Base-by-base conservation (phyloP, 2,329 filamentous ascomycete genomes). In the Trichoderma lentiforme region DNA sequence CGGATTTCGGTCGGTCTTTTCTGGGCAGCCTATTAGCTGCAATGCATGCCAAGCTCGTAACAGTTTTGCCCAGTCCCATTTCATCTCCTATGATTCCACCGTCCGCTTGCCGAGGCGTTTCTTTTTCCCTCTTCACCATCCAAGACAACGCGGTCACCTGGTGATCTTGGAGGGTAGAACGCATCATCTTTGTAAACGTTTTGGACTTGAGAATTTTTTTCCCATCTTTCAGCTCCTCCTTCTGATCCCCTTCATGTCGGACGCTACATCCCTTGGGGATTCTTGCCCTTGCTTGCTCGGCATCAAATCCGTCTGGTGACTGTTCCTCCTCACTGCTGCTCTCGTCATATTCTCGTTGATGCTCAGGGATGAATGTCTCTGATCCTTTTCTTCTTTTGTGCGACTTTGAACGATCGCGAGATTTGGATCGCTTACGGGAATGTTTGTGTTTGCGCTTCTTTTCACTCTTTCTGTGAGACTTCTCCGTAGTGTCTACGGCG, bases 31-130 rank as follows among this genome's bases (percentile, higher is more conserved):
- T 21, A 47, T 63, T 34, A 1, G 56, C 36, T 1, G 21, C 58
- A n/a, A 70, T 70, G 30, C 67, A 70, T 51, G 93, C 88, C n/a
- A 97, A 84, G 30, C 90, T 89, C 75, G 93, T 92, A 12, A 97
- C 89, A 18, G 90, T 92, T 78, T 92, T 92, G 0, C 90, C 90
- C 0, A 92, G 78, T 0, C 90, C 90, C 88, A 91, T 90, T 30
- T 86, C 85, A 75, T 92, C 89, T 0, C 86, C 87, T 0, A 91
- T 75, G 2, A 92, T 60, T 2, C 70, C 67, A 5, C 68, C 68
- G 2, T 9, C 15, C 2, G 6, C 32, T 21, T 1, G 3, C 6
- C 51, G 34, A n/a, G 6, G 3, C 1, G 5, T n/a, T 3, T 62
- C 12, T 4, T 82, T 79, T 75, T 91, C 89, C 3, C 85, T 82